Conservation (phyloP, 2,329 filamentous ascomycete genomes). For the Sphaerulina musiva region DNA sequence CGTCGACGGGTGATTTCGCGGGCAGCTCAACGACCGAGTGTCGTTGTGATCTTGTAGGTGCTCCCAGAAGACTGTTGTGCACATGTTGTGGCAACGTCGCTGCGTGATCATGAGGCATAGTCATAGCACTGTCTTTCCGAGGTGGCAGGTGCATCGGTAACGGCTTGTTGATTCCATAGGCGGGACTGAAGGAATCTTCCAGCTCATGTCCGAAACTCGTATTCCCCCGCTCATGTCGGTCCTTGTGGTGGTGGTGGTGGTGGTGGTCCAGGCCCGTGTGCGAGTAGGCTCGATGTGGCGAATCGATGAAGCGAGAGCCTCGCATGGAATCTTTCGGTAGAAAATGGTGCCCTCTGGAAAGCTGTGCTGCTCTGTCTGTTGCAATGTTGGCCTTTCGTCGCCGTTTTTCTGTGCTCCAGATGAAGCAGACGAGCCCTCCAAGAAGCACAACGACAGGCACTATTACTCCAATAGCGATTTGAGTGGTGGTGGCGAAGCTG, state of each 20-base stretch:
- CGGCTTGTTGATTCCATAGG: slow-evolving; percentile 8
- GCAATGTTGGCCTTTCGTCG: slow-evolving; percentile 1
- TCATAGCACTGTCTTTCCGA: slow-evolving; percentile 9
- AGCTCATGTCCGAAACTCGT: slow-evolving; percentile 2
- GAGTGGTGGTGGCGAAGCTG: slow-evolving; percentile 10
- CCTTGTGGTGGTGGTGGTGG: background rate
- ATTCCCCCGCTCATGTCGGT: background rate
- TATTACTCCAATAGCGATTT: slow-evolving; percentile 17
- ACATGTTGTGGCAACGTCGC: background rate
- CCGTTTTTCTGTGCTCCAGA: slow-evolving; percentile 14
- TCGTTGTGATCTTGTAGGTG: slow-evolving; percentile 2
- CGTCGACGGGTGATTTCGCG: background rate
- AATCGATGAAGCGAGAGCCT: background rate
- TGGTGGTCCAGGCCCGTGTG: background rate
- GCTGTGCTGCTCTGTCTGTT: background rate
- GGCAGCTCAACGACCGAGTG: background rate
- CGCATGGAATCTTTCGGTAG: background rate
- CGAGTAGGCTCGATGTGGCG: background rate
- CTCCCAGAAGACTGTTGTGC: background rate
- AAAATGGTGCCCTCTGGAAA: slow-evolving; percentile 1
- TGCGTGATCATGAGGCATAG: background rate
- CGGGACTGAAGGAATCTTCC: slow-evolving; percentile 1
- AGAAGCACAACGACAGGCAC: slow-evolving; percentile 12
- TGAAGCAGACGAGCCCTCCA: slow-evolving; percentile 10
- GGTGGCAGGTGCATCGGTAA: slow-evolving; percentile 1